Conservation (phyloP, 352 stramenopile genomes). For the Phytophthora foliorum region DNA sequence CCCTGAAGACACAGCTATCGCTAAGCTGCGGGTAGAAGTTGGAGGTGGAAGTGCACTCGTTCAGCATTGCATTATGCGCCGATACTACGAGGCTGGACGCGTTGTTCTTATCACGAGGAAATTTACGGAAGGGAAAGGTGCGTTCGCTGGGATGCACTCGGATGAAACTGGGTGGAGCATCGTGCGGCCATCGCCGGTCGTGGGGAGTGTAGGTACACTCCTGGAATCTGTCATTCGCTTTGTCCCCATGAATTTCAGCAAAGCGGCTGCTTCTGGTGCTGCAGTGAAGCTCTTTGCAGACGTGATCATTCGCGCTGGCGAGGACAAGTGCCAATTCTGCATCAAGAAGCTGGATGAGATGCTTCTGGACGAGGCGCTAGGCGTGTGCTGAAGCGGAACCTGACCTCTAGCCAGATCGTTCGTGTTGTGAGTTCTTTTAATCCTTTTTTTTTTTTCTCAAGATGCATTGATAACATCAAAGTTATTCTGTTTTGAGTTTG, state of each 20-base stretch:
- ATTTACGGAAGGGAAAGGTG: slow-evolving; percentile 3
- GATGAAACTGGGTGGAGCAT: slow-evolving; percentile 10
- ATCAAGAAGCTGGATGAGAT: slow-evolving; percentile 21
- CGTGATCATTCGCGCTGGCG: slow-evolving; percentile 12
- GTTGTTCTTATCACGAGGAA: slow-evolving; percentile 3
- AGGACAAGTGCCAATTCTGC: slow-evolving; percentile 20
- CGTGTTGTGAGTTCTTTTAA: too few relatives aligned
- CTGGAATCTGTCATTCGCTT: slow-evolving; percentile 31
- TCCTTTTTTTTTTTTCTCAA: too few relatives aligned
- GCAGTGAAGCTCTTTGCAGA: slow-evolving; percentile 29
- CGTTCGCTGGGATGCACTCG: slow-evolving; percentile 2
- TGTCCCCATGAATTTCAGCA: slow-evolving; percentile 33
- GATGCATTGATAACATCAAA: too few relatives aligned
- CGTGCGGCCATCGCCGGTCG: not conserved
- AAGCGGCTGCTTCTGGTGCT: not conserved
- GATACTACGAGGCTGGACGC: slow-evolving; percentile 3
- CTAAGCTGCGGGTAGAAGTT: slow-evolving; percentile 17
- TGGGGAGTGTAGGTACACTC: slow-evolving; percentile 7
- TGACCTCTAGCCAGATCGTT: too few relatives aligned
- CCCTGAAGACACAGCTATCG: slow-evolving; percentile 38
- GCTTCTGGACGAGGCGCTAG: slow-evolving; percentile 30
- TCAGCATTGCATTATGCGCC: slow-evolving; percentile 1
- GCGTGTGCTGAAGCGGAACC: slow-evolving; percentile 27
- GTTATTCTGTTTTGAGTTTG: too few relatives aligned
- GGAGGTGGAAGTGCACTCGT: not conserved